Base-by-base conservation (phyloP, 805 yeast species). In the Huiozyma naganishii region DNA sequence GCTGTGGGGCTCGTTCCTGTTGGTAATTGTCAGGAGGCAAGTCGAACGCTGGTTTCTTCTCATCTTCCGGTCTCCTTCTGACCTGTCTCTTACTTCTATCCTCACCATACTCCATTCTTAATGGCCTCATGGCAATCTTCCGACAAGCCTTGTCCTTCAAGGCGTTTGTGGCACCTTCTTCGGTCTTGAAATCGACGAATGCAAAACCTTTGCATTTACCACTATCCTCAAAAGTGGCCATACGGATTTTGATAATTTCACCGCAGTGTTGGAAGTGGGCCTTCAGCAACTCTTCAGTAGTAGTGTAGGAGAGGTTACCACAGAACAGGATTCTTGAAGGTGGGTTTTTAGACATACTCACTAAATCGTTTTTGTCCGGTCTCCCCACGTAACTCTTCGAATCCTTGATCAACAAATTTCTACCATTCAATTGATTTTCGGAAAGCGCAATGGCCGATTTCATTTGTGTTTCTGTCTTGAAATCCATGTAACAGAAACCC, bases 161-260 rank as follows among this genome's bases (percentile, higher is more conserved):
- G 1, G 97, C 97, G 33, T 71, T 71, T 0, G 92, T 83, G 29
- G 96, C 89, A 7, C 92, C 89, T 34, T 75, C 78, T 49, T 82
- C 85, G 50, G 79, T 80, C 49, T 70, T 75, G 66, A 89, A 90
- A 62, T 90, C 97, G 32, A 90, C 68, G 57, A 92, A 90, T 1
- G 95, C 88, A 68, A 90, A 90, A 1, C 97, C 97, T 64, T 92
- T 92, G 70, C 97, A 90, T 60, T 89, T 90, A 1, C 97, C 97
- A 41, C 83, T 69, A 60, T 90, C 98, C 65, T 92, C 88, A 65
- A 90, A 90, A n/a, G 98, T 89, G 4, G 97, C 97, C 94, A 89
- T 90, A 62, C 98, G 76, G 43, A 90, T 77, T 51, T 77, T 77
- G 29, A 71, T 66, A 46, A 94, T 90, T 49, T 83, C 88, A 35